Base-by-base conservation (phyloP, 1,139 yeast genomes). In the Pneumocystis jirovecii region DNA sequence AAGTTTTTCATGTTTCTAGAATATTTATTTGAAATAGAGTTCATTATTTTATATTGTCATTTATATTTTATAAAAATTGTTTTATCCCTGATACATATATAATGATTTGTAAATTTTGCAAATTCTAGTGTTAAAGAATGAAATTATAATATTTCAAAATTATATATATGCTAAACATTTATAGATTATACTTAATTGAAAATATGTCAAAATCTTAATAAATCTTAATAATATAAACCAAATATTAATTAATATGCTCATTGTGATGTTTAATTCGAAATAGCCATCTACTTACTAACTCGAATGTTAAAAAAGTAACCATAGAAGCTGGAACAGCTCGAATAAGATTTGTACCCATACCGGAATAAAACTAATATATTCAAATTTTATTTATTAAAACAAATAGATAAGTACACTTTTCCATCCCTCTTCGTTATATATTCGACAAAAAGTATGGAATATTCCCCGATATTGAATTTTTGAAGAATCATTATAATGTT, bases 311-410 rank as follows among this genome's bases (percentile, higher is more conserved):
- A 70, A 93, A 79, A 1, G 98, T 93, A 31, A 93, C 89, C 0
- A 97, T 97, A 72, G 93, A 85, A 7, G 97, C 93, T 4, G 99
- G 98, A 1, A 93, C 89, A 0, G 98, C 95, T 72, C 99, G 80
- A 45, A 89, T 83, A 73, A 93, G 78, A 73, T 93, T 93, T 21
- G 95, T 86, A 0, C 85, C 81, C 72, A 91, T 86, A 0, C 99
- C 99, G 0, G 95, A 86, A 73, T 93, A 93, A 74, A 89, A 93
- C 3, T 50, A 50, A 5, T 25, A 12, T 10, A 50, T 25, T 50
- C 21, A n/a, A 50, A 50, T 15, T 25, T 10, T 12, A 50, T 7
- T 50, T 25, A 25, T 25, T 6, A 50, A 50, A 19, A 50, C 25
- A 50, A 25, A 25, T 17, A 40, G 10, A 50, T 21, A 50, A 15